Evolutionary conservation across 345 rosid species (phyloP).

Genomic region (Camelina neglecta): DNA sequence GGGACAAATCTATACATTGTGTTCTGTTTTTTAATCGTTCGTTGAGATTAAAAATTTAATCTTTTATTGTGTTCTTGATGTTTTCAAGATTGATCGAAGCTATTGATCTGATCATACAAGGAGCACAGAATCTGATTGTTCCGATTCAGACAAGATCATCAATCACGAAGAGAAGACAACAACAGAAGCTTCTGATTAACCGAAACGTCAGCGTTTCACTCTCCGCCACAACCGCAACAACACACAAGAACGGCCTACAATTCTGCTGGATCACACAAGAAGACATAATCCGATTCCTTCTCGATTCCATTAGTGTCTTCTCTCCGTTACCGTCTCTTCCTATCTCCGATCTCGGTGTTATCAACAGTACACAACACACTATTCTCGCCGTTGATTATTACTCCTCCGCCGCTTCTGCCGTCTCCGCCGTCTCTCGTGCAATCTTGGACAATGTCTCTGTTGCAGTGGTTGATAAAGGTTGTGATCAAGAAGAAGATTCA

Average conservation of each 20-base stretch:
- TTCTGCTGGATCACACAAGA: constrained; percentile 97
- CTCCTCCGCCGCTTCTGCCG: constrained; percentile 75
- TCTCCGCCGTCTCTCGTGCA: constrained; percentile 54
- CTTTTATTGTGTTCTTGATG: neutral
- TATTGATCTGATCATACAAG: constrained; percentile 75
- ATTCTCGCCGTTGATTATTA: constrained; percentile 60
- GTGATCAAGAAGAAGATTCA: constrained; percentile 37
- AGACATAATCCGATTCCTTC: constrained; percentile 84
- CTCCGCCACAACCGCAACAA: constrained; percentile 36
- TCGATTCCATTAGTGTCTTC: constrained; percentile 74
- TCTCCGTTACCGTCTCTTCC: constrained; percentile 72
- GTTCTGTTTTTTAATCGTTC: neutral
- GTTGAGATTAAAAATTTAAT: neutral
- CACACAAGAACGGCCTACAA: constrained; percentile 56
- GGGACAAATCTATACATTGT: neutral
- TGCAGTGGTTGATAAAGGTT: constrained; percentile 66
- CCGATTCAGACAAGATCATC: constrained; percentile 59
- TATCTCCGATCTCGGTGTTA: constrained; percentile 70
- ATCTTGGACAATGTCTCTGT: constrained; percentile 68
- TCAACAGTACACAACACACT: constrained; percentile 46
- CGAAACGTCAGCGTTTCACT: constrained; percentile 44
- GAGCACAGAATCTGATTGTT: constrained; percentile 85
- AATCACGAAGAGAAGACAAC: constrained; percentile 65
- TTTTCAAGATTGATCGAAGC: constrained; percentile 71
- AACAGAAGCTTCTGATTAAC: constrained; percentile 47